Conservation (phyloP, 2,329 filamentous ascomycete genomes). For the Pseudovirgaria hyperparasitica region DNA sequence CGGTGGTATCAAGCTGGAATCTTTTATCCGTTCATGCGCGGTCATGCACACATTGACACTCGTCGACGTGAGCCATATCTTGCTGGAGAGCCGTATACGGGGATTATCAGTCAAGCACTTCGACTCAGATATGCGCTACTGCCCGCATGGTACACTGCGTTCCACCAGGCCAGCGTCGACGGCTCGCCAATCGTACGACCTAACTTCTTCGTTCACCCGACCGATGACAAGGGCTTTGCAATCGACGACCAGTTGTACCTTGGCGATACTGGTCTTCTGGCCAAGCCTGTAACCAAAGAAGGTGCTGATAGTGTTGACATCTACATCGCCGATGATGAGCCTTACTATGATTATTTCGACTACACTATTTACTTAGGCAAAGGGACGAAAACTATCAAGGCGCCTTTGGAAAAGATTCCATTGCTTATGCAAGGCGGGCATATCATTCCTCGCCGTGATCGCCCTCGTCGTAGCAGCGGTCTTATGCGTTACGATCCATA, state of each 20-base stretch:
- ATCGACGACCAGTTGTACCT: slow-evolving; percentile 92
- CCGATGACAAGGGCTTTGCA: slow-evolving; percentile 73
- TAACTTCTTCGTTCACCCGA: slow-evolving; percentile 84
- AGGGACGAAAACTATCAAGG: slow-evolving; percentile 59
- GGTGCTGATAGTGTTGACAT: slow-evolving; percentile 61
- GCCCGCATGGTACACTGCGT: slow-evolving; percentile 93
- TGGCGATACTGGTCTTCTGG: slow-evolving; percentile 77
- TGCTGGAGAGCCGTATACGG: slow-evolving; percentile 68
- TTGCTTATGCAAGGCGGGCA: slow-evolving; percentile 88
- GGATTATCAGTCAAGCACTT: slow-evolving; percentile 77
- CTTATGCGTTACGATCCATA: slow-evolving; percentile 94
- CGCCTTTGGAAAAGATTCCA: slow-evolving; percentile 76
- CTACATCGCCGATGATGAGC: slow-evolving; percentile 77
- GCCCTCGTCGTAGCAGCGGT: slow-evolving; percentile 69
- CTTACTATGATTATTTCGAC: slow-evolving; percentile 93
- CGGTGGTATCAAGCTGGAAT: slow-evolving; percentile 95
- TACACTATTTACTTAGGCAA: slow-evolving; percentile 63
- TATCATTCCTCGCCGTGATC: slow-evolving; percentile 80
- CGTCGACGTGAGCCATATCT: slow-evolving; percentile 90
- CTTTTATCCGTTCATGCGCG: slow-evolving; percentile 98
- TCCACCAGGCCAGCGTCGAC: slow-evolving; percentile 72
- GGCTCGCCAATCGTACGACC: slow-evolving; percentile 82
- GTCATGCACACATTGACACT: slow-evolving; percentile 91
- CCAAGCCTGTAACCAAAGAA: slow-evolving; percentile 76
- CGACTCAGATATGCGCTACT: slow-evolving; percentile 81